Base-by-base conservation (phyloP, 352 stramenopile species). In the Phytophthora melonis region DNA sequence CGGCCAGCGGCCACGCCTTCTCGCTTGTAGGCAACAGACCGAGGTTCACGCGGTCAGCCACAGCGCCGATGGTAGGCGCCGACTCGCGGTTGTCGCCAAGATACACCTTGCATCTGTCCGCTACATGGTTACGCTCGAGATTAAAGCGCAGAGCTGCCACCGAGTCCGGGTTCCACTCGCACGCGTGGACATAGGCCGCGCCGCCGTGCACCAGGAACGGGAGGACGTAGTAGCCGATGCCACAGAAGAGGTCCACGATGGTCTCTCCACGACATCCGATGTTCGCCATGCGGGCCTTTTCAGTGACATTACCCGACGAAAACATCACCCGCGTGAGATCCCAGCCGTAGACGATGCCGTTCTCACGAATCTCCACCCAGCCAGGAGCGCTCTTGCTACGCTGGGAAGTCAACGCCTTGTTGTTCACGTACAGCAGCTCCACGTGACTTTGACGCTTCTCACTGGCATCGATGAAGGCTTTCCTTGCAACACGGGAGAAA, bases 141-240 rank as follows among this genome's bases (percentile, higher is more conserved):
- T 99, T 99, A 74, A 95, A 96, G 0, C 78, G 80, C 30, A 99
- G 77, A 14, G 94, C 94, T 55, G 84, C 80, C 1, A 98, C 82
- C 45, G 97, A 98, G 81, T 99, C 85, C 2, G 93, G 89, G 67
- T 99, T 99, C 97, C 96, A 99, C 76, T 99, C 97, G 66, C 95
- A 98, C 16, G 95, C 93, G 60, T 98, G 92, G 2, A 99, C 93
- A 61, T 98, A 91, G 3, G 78, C 71, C 2, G 94, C 96, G 10
- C 91, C 89, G 39, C 92, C 96, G 67, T 98, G 87, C 49, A 99
- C 86, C 5, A 99, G 82, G 58, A 98, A 98, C 0, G 97, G 97
- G 19, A 99, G 77, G 27, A 98, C 96, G 69, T 99, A 99, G 76
- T 99, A 99, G 14, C 97, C 97, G 76, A 99, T 99, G n/a, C 97